Percentiles rank a stretch among this genome's conserved stretches.
These are phyloP conservation scores for Rhizophagus clarus DNA, from an alignment of 192 early-diverging fungal species.

Conservation along the genomic window DNA sequence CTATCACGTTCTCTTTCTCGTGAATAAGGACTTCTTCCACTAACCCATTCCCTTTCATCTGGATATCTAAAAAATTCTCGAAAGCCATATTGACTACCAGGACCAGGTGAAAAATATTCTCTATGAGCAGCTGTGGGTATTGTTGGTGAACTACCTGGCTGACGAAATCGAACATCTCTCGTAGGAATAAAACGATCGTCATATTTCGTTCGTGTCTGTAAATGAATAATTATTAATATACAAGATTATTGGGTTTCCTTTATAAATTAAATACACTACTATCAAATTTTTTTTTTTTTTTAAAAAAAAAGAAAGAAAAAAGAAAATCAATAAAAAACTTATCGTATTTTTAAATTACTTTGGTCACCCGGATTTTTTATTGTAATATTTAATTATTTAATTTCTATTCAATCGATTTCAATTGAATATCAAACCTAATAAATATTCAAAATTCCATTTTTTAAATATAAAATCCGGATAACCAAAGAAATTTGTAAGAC, in stretches of 20 bases:
- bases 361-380: background rate
- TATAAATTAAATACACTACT: background rate
- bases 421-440: background rate
- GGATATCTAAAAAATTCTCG: constrained; percentile 6
- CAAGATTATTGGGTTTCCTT: background rate
- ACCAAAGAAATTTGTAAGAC: background rate
- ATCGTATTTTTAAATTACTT: background rate
- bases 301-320: no score
- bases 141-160: background rate
- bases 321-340: no score
- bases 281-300: no score
- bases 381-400: background rate
- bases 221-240: background rate
- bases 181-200: background rate
- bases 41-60: constrained; percentile 4
- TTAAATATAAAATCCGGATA: background rate
- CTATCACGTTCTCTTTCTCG: constrained; percentile 22
- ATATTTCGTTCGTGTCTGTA: background rate
- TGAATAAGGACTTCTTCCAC: constrained; percentile 15
- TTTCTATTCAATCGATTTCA: background rate
- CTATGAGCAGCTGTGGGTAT: background rate
- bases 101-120: background rate
- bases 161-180: background rate
- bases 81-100: background rate
- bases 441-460: background rate